phyloP scores from a whole-genome alignment of 2,329 filamentous ascomycete genomes.

The Cordyceps cateniannulata region DNA sequence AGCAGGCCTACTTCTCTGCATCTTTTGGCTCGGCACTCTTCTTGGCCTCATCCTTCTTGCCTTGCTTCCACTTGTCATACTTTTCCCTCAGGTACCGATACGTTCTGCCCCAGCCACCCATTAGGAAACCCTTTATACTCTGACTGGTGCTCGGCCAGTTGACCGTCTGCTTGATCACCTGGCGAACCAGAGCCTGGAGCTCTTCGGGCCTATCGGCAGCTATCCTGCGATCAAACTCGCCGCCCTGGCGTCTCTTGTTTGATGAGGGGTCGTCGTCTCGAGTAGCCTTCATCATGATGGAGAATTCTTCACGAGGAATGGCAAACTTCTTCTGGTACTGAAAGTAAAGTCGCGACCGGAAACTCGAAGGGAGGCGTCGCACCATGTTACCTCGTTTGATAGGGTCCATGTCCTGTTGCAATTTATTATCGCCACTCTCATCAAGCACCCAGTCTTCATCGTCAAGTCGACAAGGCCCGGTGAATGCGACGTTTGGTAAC shows the following conservation, averaged over 20 bases:
- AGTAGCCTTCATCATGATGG: conserved; percentile 73
- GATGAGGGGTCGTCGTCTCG: conserved; percentile 62
- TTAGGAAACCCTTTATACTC: conserved; percentile 76
- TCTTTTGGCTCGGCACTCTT: conserved; percentile 2
- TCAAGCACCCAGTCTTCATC: conserved; percentile 35
- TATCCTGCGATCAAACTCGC: conserved; percentile 80
- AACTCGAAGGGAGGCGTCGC: conserved; percentile 75
- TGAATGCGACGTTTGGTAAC: conserved; percentile 80
- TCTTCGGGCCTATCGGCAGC: conserved; percentile 60
- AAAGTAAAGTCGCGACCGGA: conserved; percentile 87
- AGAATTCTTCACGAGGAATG: conserved; percentile 78
- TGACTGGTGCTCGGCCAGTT: conserved; percentile 88
- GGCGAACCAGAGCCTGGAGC: conserved; percentile 63
- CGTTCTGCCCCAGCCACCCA: conserved; percentile 64
- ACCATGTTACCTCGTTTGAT: conserved; percentile 94
- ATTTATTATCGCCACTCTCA: conserved; percentile 52
- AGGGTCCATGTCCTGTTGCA: conserved; percentile 90
- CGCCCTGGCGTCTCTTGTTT: conserved; percentile 69
- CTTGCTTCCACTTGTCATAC: conserved; percentile 55
- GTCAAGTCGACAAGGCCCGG: conserved; percentile 41
- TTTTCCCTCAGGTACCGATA: conserved; percentile 80
- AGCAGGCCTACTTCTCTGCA: neutral
- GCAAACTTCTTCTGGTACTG: conserved; percentile 87
- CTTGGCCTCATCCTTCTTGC: conserved; percentile 25
- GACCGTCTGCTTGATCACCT: conserved; percentile 80